Percentiles rank a stretch among this genome's conserved stretches.
phyloP scores from a whole-genome alignment of 164 flowering plant species.

The Berberis thunbergii region DNA sequence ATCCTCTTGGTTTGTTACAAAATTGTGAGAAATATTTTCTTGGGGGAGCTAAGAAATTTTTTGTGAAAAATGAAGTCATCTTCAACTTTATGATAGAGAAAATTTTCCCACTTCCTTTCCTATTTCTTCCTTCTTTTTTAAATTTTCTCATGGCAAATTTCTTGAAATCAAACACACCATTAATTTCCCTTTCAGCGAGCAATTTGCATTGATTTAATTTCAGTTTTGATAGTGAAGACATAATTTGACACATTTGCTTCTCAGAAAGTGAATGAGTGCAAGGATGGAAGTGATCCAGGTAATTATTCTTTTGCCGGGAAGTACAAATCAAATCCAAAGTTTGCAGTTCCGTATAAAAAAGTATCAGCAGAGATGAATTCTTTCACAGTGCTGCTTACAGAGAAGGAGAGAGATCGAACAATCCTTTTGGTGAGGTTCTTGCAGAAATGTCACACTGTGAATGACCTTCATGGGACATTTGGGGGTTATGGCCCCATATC shows the following conservation, averaged over 20 bases:
- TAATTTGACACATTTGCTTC: background rate
- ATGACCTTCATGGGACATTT: slow-evolving; percentile 9
- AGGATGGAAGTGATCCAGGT: slow-evolving; percentile 5
- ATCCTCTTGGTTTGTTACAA: too few species aligned
- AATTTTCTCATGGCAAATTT: too few species aligned
- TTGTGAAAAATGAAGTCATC: too few species aligned
- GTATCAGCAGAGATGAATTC: slow-evolving; percentile 3
- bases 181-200: too few species aligned
- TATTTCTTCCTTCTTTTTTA: too few species aligned
- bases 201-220: background rate
- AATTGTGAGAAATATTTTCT: too few species aligned
- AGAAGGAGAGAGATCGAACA: slow-evolving; percentile 10
- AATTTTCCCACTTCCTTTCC: too few species aligned
- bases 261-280: background rate
- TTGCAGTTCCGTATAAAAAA: slow-evolving; percentile 8
- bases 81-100: too few species aligned
- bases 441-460: background rate
- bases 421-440: slow-evolving; percentile 26
- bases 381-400: background rate
- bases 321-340: slow-evolving; percentile 4
- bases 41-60: too few species aligned
- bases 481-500: slow-evolving; percentile 17
- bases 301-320: slow-evolving; percentile 4
- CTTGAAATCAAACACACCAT: too few species aligned
- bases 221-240: background rate